phyloP scores from a whole-genome alignment of 768 basidiomycete species.

The Russula sp. region DNA sequence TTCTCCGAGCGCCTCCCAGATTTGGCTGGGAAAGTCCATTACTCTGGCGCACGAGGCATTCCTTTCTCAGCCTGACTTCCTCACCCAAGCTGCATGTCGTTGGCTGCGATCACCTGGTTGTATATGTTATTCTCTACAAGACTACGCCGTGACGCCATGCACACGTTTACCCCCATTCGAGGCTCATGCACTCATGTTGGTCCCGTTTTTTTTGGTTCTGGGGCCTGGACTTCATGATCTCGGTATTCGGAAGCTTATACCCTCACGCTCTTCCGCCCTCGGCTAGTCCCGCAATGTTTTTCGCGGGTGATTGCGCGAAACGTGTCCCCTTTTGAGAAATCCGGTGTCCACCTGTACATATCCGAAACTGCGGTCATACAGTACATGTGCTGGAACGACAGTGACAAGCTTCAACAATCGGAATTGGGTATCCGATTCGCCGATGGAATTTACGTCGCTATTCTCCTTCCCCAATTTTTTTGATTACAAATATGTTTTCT shows the following conservation, averaged over 20 bases:
- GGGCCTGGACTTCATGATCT: background rate
- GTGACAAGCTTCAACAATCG: background rate
- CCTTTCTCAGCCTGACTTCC: conserved; percentile 15
- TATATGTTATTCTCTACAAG: background rate
- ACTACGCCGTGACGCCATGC: conserved; percentile 2
- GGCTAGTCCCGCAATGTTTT: conserved; percentile 6
- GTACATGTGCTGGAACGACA: background rate
- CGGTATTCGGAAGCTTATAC: background rate
- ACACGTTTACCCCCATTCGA: background rate
- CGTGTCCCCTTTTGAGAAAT: conserved; percentile 6
- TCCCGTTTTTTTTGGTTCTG: background rate
- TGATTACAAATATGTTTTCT: background rate
- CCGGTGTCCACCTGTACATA: background rate
- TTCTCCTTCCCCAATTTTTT: conserved; percentile 1
- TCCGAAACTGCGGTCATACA: background rate
- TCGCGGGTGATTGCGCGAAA: background rate
- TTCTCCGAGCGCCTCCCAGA: conserved; percentile 14
- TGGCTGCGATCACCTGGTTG: conserved; percentile 2
- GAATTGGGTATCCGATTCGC: conserved; percentile 5
- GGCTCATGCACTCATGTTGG: background rate
- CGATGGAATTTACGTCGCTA: conserved; percentile 3
- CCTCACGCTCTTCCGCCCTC: background rate
- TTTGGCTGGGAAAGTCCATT: conserved; percentile 20
- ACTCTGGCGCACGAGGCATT: conserved; percentile 10
- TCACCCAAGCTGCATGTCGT: conserved; percentile 18